phyloP scores from a whole-genome alignment of 2,329 filamentous ascomycete genomes.

The Cordyceps fumosorosea region DNA sequence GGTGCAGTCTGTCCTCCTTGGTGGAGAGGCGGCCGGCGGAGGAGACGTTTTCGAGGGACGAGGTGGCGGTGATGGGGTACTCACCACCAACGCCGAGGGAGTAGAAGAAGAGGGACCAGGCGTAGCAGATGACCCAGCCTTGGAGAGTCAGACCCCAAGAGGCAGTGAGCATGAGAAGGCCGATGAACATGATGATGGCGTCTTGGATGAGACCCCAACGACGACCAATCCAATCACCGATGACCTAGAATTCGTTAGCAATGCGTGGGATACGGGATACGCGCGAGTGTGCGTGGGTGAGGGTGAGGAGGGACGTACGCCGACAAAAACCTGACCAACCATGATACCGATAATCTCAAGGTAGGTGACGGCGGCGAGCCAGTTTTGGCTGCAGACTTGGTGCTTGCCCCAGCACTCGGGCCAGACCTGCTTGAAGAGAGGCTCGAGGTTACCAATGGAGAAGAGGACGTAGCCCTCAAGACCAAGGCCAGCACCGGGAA shows the following conservation, averaged over 20 bases:
- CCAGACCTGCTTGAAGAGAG: slow-evolving; percentile 72
- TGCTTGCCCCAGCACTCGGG: slow-evolving; percentile 67
- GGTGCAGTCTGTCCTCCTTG: slow-evolving; percentile 86
- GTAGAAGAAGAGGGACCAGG: slow-evolving; percentile 84
- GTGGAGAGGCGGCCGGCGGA: slow-evolving; percentile 84
- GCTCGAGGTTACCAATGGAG: slow-evolving; percentile 88
- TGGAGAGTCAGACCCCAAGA: slow-evolving; percentile 83
- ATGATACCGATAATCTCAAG: slow-evolving; percentile 95
- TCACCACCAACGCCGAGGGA: slow-evolving; percentile 67
- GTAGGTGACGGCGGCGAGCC: slow-evolving; percentile 80
- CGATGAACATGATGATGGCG: slow-evolving; percentile 86
- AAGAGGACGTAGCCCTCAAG: slow-evolving; percentile 95
- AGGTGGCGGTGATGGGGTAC: slow-evolving; percentile 95
- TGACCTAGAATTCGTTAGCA: slow-evolving; percentile 33
- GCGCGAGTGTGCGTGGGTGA: too few relatives aligned
- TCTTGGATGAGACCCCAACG: slow-evolving; percentile 96
- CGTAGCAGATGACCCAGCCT: slow-evolving; percentile 96
- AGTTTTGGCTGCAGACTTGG: slow-evolving; percentile 66
- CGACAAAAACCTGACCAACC: slow-evolving; percentile 82
- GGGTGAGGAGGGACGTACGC: slow-evolving; percentile 38
- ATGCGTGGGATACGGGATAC: not conserved
- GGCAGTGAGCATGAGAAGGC: slow-evolving; percentile 84
- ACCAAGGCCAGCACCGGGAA: slow-evolving; percentile 86
- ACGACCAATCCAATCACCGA: slow-evolving; percentile 72
- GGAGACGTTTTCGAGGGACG: slow-evolving; percentile 86